Conservation (phyloP, 345 rosid species). For the Murraya koenigii region DNA sequence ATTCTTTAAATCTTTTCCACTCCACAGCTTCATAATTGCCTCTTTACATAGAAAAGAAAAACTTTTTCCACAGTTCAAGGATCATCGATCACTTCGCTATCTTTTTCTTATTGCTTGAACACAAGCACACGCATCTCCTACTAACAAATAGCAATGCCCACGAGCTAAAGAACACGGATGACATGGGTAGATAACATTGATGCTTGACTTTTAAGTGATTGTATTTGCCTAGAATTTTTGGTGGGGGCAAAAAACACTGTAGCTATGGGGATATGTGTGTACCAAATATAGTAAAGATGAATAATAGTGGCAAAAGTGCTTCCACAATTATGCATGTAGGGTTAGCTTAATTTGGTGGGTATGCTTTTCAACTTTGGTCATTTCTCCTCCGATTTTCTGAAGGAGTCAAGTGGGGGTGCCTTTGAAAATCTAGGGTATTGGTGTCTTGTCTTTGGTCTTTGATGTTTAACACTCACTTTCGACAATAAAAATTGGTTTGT, state of each 20-base stretch:
- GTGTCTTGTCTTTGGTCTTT: slow-evolving; percentile 33
- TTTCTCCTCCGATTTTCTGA: not conserved
- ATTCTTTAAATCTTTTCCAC: not conserved
- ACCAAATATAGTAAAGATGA: slow-evolving; percentile 21
- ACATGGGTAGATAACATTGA: slow-evolving; percentile 13
- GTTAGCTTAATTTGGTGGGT: not conserved
- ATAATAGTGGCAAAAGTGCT: slow-evolving; percentile 18
- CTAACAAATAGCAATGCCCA: slow-evolving; percentile 27
- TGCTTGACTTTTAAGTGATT: slow-evolving; percentile 23
- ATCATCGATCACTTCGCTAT: slow-evolving; percentile 12
- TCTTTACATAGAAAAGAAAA: slow-evolving; percentile 41
- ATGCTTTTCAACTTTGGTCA: not conserved
- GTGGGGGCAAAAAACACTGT: slow-evolving; percentile 23
- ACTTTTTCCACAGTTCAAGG: slow-evolving; percentile 48
- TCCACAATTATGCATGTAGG: slow-evolving; percentile 6
- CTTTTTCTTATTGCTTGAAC: not conserved
- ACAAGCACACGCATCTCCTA: slow-evolving; percentile 30
- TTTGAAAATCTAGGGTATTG: slow-evolving; percentile 19
- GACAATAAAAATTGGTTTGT: slow-evolving; percentile 14
- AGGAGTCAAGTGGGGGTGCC: slow-evolving; percentile 24
- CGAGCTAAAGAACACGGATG: not conserved
- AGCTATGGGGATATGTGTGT: slow-evolving; percentile 2
- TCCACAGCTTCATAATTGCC: slow-evolving; percentile 37
- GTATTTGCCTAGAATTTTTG: not conserved
- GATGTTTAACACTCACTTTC: slow-evolving; percentile 6